Base-by-base conservation (phyloP, 768 basidiomycete genomes). In the Favolaschia claudopus region DNA sequence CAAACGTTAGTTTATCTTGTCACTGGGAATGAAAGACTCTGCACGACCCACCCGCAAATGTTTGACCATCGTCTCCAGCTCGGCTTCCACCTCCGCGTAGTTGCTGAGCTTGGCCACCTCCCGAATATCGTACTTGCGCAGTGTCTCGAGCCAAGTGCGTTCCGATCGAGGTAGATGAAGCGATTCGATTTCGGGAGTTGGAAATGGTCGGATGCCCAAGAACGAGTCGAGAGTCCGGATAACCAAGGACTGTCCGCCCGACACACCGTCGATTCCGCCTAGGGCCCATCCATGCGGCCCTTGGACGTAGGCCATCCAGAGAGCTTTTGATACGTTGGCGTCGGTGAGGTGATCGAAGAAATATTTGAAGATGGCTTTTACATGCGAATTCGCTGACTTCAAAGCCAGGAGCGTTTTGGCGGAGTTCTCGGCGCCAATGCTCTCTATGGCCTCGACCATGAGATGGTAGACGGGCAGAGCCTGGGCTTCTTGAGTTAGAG, bases 241-340 rank as follows among this genome's bases (percentile, higher is more conserved):
- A 14, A 59, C 25, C 24, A 63, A 45, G 5, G 49, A 45, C 39
- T 63, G 62, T 10, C 62, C 62, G n/a, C 57, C 62, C 9, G 56
- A 58, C 32, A 55, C 57, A 17, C 62, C 62, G 34, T 58, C 46
- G 28, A 63, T 50, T 22, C 52, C 62, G 15, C 55, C 62, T 38
- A 63, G 37, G 12, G 57, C 47, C 62, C 62, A 63, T 22, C 56
- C 62, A 19, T 58, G 56, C 27, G 46, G 53, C 27, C 62, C 62
- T 51, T 63, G 62, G 22, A 50, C 50, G 37, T 63, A 63, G 13
- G 62, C 55, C 20, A 58, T 48, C 62, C 62, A 63, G 24, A 58
- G 24, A 5, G 49, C 42, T 14, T 31, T 56, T 27, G 55, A 57
- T 20, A 63, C 38, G 36, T 63, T 58, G 19, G 43, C 29, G 33